Evolutionary conservation across 1,284 basidiomycete genomes (phyloP).

Genomic region (Melanopsichium pennsylvanicum): DNA sequence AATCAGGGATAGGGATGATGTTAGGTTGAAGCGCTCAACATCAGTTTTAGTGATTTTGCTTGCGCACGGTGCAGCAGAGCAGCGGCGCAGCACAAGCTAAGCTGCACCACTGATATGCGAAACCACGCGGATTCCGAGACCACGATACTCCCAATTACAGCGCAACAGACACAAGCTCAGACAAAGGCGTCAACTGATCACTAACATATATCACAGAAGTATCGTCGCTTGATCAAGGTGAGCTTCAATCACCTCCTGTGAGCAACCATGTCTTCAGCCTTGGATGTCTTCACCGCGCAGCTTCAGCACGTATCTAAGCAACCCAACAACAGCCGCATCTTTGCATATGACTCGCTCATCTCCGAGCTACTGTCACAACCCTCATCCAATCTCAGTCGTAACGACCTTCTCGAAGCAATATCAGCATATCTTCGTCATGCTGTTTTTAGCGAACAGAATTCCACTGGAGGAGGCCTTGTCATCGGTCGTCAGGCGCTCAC

Average conservation of each 20-base stretch:
- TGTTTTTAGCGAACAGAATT: conserved; percentile 75
- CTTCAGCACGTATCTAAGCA: conserved; percentile 34
- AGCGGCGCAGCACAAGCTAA: too few species aligned
- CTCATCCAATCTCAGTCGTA: conserved; percentile 11
- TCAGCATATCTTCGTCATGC: conserved; percentile 75
- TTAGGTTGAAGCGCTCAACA: too few species aligned
- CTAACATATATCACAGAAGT: too few species aligned
- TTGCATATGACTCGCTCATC: conserved; percentile 25
- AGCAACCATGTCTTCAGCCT: conserved; percentile 14
- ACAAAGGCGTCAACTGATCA: too few species aligned
- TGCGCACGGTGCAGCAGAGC: too few species aligned
- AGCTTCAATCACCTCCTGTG: neutral
- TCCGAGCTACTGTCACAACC: conserved; percentile 24
- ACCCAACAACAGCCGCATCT: conserved; percentile 23
- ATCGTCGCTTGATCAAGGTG: too few species aligned
- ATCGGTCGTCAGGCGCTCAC: conserved; percentile 83
- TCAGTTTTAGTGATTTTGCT: too few species aligned
- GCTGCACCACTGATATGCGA: too few species aligned
- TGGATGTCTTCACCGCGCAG: conserved; percentile 18
- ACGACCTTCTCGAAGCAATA: conserved; percentile 20
- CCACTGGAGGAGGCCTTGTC: conserved; percentile 74
- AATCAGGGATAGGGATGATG: too few species aligned
- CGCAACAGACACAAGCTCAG: too few species aligned
- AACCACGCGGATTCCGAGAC: too few species aligned
- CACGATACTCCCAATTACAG: too few species aligned